phyloP scores from a whole-genome alignment of 2,329 filamentous ascomycete species.

The Aspergillus japonicus region DNA sequence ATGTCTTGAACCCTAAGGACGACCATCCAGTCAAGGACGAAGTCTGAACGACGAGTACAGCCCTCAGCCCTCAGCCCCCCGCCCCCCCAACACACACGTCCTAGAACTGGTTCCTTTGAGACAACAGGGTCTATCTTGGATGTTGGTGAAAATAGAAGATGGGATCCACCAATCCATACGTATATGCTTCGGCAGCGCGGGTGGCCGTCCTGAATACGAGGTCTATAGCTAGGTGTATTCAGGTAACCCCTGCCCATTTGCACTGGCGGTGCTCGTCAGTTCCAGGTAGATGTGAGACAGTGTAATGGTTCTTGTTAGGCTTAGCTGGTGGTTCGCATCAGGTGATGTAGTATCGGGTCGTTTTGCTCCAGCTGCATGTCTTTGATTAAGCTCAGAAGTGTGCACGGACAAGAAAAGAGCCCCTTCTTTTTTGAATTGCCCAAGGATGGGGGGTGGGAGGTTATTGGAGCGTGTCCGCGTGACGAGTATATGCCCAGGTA shows the following conservation, averaged over 20 bases:
- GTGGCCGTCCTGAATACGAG: constrained; percentile 11
- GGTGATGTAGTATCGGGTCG: background rate
- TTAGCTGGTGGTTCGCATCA: background rate
- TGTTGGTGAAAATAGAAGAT: background rate
- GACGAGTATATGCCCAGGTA: too few species aligned
- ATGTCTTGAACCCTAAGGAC: background rate
- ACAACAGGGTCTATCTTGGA: background rate
- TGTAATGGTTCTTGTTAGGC: background rate
- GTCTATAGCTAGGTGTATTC: background rate
- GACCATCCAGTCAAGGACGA: background rate
- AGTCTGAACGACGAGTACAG: too few species aligned
- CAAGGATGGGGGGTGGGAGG: too few species aligned
- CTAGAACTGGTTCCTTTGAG: constrained; percentile 5
- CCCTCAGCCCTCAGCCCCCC: too few species aligned
- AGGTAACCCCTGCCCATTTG: background rate
- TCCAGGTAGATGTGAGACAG: background rate
- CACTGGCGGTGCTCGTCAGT: background rate
- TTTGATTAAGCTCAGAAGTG: background rate
- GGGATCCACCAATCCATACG: background rate
- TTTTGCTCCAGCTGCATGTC: background rate
- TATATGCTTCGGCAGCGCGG: background rate
- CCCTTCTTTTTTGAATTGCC: too few species aligned
- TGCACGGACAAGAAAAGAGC: background rate
- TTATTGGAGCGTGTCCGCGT: too few species aligned
- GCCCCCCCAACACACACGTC: background rate